Conservation (phyloP, 148 eudicot genomes). For the Dianthus caryophyllus region DNA sequence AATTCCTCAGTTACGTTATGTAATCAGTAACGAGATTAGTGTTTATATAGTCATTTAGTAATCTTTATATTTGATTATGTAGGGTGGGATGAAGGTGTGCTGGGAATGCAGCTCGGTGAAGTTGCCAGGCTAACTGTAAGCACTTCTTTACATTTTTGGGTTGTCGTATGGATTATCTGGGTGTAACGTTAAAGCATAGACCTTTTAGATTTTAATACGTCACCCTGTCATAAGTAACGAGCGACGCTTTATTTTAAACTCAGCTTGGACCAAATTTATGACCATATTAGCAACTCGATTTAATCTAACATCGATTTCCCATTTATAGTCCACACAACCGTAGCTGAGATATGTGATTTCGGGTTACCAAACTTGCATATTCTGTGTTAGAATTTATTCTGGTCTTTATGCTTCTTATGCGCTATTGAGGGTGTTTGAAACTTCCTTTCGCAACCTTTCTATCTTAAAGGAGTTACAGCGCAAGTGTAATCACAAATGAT, state of each 20-base stretch:
- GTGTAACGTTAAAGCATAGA: not conserved
- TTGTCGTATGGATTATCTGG: not conserved
- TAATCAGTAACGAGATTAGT: not conserved
- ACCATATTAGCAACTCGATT: not conserved
- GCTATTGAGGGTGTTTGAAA: not conserved
- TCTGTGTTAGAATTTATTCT: not conserved
- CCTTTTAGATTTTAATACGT: not conserved
- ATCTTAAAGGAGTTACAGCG: no score
- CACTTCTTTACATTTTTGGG: slow-evolving; percentile 4
- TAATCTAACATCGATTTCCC: not conserved
- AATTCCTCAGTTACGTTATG: not conserved
- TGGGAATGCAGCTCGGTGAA: slow-evolving; percentile 97
- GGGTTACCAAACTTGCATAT: not conserved
- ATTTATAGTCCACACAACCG: not conserved
- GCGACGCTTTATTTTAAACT: no score
- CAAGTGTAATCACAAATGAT: no score
- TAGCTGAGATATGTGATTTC: not conserved
- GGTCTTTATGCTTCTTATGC: not conserved
- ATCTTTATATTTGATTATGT: slow-evolving; percentile 16
- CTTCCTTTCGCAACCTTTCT: not conserved
- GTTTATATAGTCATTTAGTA: not conserved
- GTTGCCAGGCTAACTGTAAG: slow-evolving; percentile 74
- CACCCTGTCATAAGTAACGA: not conserved
- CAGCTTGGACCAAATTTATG: not conserved
- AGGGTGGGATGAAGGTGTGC: slow-evolving; percentile 99